Evolutionary conservation across 768 basidiomycete species (phyloP).

Genomic region (Rubroboletus pulcherrimus): DNA sequence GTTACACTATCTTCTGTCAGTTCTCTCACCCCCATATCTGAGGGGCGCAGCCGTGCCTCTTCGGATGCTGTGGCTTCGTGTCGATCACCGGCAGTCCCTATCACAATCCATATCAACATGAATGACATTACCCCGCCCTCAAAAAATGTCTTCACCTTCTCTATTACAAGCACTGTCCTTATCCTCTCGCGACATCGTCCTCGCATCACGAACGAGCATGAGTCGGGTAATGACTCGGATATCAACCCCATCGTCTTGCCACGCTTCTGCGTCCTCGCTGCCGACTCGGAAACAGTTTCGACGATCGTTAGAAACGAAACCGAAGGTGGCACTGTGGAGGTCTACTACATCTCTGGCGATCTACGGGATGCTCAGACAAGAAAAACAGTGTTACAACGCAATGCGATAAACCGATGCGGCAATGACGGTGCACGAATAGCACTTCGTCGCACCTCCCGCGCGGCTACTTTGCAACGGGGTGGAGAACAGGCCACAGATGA

Average conservation of each 20-base stretch:
- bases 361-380: constrained; percentile 57
- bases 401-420: constrained; percentile 57
- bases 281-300: constrained; percentile 57
- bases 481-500: constrained; percentile 22
- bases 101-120: constrained; percentile 78
- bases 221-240: constrained; percentile 31
- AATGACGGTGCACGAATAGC: constrained; percentile 58
- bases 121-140: constrained; percentile 66
- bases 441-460: constrained; percentile 39
- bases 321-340: constrained; percentile 51
- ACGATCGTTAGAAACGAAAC: constrained; percentile 60
- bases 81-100: constrained; percentile 52
- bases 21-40: constrained; percentile 32
- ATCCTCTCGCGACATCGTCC: constrained; percentile 44
- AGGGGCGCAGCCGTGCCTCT: constrained; percentile 37
- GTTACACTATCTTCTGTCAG: constrained; percentile 38
- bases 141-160: constrained; percentile 64
- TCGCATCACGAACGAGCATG: constrained; percentile 22
- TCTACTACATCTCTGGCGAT: constrained; percentile 57
- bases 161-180: constrained; percentile 61
- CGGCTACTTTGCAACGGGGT: constrained; percentile 18
- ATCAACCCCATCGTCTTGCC: constrained; percentile 59
- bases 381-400: constrained; percentile 60
- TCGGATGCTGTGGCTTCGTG: constrained; percentile 27
- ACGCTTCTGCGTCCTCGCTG: constrained; percentile 63